Percentiles rank a stretch among this genome's conserved stretches.
Evolutionary conservation across 2,329 filamentous ascomycete genomes (phyloP).

Genomic region (Penicillium sp.): DNA sequence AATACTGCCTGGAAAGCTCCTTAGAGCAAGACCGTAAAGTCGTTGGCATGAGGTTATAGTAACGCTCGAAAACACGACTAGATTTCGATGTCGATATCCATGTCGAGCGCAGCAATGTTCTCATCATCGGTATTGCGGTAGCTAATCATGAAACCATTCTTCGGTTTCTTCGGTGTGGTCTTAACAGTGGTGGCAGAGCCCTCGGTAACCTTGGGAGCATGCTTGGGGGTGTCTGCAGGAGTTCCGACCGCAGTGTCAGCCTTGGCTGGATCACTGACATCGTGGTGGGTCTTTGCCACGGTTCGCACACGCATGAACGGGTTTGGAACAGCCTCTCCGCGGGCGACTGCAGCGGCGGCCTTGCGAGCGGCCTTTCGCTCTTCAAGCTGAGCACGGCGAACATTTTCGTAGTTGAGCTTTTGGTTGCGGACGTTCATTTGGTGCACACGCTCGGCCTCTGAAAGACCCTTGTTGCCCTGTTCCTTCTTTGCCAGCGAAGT

Average conservation of each 20-base stretch:
- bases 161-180: slow-evolving; percentile 37
- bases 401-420: slow-evolving; percentile 78
- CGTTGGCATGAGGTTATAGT: not conserved
- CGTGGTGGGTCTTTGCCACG: slow-evolving; percentile 68
- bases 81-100: slow-evolving; percentile 91
- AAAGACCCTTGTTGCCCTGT: slow-evolving; percentile 47
- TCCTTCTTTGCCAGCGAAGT: slow-evolving; percentile 65
- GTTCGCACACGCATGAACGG: slow-evolving; percentile 65
- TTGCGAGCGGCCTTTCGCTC: slow-evolving; percentile 69
- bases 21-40: not conserved
- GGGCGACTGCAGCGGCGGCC: slow-evolving; percentile 62
- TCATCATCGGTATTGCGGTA: slow-evolving; percentile 86
- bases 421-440: slow-evolving; percentile 84
- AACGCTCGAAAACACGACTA: slow-evolving; percentile 36
- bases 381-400: slow-evolving; percentile 85
- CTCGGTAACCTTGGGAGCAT: slow-evolving; percentile 52
- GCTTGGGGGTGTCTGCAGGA: slow-evolving; percentile 42
- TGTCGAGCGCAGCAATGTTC: slow-evolving; percentile 82
- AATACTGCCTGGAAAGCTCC: not conserved
- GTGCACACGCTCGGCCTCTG: slow-evolving; percentile 79
- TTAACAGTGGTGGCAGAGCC: slow-evolving; percentile 55
- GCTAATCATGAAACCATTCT: slow-evolving; percentile 64
- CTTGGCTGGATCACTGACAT: slow-evolving; percentile 47
- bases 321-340: slow-evolving; percentile 61
- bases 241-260: slow-evolving; percentile 31